Evolutionary conservation across 1,139 yeast genomes (phyloP).

Genomic region (Hanseniaspora gamundiae): DNA sequence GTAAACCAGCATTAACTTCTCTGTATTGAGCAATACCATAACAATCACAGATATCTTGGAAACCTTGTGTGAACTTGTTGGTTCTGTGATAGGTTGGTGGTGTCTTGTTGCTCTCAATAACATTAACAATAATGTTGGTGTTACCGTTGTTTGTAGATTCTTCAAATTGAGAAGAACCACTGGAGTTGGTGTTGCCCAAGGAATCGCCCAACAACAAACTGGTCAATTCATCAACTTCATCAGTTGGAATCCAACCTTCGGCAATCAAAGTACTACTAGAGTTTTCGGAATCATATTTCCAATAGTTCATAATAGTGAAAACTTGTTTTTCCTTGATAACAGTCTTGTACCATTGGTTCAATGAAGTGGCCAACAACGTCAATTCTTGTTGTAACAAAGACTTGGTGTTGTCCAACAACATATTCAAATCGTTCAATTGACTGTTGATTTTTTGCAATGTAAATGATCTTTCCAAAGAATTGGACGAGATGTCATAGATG

Average conservation of each 20-base stretch:
- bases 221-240: constrained; percentile 37
- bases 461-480: constrained; percentile 40
- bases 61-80: constrained; percentile 84
- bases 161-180: neutral
- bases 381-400: constrained; percentile 65
- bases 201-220: constrained; percentile 34
- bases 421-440: constrained; percentile 50
- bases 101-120: constrained; percentile 62
- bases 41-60: constrained; percentile 88
- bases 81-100: constrained; percentile 93
- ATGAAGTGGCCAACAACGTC: constrained; percentile 59
- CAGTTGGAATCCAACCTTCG: constrained; percentile 91
- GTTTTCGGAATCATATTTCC: constrained; percentile 64
- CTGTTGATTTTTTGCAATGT: constrained; percentile 47
- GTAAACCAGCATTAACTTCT: constrained; percentile 92
- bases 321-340: constrained; percentile 64
- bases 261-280: constrained; percentile 74
- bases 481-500: constrained; percentile 56
- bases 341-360: constrained; percentile 55
- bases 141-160: neutral
- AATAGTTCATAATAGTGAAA: constrained; percentile 63
- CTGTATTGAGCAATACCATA: constrained; percentile 90
- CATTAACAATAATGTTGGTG: constrained; percentile 53
- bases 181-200: neutral
- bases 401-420: constrained; percentile 60